Percentiles rank a stretch among this genome's conserved stretches.
Conservation (phyloP, 225 moss, liverwort and hornwort species). For the Rhytidiadelphus loreus region DNA sequence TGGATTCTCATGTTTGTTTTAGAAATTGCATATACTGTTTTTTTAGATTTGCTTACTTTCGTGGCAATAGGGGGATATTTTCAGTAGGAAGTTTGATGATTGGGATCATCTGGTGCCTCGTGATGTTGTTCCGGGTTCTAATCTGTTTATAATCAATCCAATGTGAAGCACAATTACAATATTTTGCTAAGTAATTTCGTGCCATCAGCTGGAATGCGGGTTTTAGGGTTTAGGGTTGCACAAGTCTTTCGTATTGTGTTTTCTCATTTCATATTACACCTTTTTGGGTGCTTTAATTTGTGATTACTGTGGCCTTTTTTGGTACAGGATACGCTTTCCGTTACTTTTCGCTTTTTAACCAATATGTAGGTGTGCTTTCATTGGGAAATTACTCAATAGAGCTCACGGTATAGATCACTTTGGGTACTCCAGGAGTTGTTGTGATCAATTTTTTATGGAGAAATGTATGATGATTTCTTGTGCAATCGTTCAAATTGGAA, state of each 20-base stretch:
- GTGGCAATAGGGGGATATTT: neutral
- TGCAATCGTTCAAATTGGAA: neutral
- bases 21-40: neutral
- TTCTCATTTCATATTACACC: neutral
- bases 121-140: neutral
- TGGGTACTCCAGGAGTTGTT: no score
- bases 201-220: neutral
- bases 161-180: neutral
- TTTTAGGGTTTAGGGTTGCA: neutral
- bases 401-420: neutral
- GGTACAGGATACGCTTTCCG: no score
- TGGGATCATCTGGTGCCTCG: neutral
- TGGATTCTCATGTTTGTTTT: neutral
- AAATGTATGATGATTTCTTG: neutral
- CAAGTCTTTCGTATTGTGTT: neutral
- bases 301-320: neutral
- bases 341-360: neutral
- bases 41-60: neutral
- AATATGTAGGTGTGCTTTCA: neutral
- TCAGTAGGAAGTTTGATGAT: neutral
- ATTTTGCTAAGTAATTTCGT: neutral
- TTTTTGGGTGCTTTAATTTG: neutral
- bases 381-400: neutral
- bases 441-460: neutral
- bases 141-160: neutral